Evolutionary conservation across 495 filamentous ascomycete genomes (phyloP).

Genomic region (Penicillium paxilli): DNA sequence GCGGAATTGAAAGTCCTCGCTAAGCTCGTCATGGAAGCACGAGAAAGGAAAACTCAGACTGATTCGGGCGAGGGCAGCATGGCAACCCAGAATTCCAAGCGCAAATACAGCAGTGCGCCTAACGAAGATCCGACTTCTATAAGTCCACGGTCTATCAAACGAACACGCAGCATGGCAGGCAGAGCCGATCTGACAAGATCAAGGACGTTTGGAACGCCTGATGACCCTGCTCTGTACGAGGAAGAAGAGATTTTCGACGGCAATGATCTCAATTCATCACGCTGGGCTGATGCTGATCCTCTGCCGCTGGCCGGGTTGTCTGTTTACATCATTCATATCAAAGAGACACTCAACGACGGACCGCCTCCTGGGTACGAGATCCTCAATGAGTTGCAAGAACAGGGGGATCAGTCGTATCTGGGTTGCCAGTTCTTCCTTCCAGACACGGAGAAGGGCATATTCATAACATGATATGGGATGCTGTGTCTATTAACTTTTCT

Average conservation of each 20-base stretch:
- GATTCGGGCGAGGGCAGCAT: too few relatives aligned
- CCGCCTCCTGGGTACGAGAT: constrained; percentile 63
- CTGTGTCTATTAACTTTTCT: not conserved
- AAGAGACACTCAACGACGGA: constrained; percentile 70
- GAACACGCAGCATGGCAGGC: constrained; percentile 3
- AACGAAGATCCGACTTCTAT: constrained; percentile 3
- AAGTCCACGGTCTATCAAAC: constrained; percentile 27
- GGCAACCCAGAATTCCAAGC: constrained; percentile 20
- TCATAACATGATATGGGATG: constrained; percentile 31
- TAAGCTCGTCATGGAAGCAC: constrained; percentile 50
- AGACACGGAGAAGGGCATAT: constrained; percentile 50
- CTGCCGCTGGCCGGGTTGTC: constrained; percentile 53
- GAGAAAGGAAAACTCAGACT: not conserved
- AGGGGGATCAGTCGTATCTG: constrained; percentile 59
- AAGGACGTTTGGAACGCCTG: constrained; percentile 2
- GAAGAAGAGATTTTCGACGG: constrained; percentile 10
- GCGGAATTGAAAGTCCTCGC: constrained; percentile 75
- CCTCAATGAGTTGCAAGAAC: constrained; percentile 60
- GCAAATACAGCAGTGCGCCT: constrained; percentile 26
- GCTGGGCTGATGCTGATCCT: constrained; percentile 23
- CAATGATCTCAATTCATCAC: constrained; percentile 6
- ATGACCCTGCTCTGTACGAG: constrained; percentile 8
- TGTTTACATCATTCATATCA: constrained; percentile 82
- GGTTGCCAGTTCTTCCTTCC: constrained; percentile 81
- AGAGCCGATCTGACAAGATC: not conserved